Evolutionary conservation across 2,329 filamentous ascomycete species (phyloP).

Genomic region (Didymella pomorum): DNA sequence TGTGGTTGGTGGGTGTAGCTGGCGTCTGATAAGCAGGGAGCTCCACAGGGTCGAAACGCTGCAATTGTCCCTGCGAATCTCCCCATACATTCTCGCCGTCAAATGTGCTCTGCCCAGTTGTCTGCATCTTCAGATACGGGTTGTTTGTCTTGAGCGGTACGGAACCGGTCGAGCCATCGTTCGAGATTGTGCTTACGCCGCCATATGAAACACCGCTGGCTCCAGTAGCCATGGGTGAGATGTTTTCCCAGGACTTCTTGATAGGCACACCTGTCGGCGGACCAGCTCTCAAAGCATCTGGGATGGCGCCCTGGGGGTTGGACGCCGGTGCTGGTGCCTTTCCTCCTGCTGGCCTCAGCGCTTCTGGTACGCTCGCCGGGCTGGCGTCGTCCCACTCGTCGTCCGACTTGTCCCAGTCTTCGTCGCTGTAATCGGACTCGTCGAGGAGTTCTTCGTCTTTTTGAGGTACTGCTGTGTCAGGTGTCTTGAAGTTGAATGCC

Average conservation of each 20-base stretch:
- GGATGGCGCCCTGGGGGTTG: constrained; percentile 30
- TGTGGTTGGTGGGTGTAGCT: constrained; percentile 46
- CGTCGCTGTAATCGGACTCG: constrained; percentile 44
- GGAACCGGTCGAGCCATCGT: constrained; percentile 36
- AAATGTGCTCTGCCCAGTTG: constrained; percentile 47
- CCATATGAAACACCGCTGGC: constrained; percentile 41
- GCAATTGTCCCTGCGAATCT: constrained; percentile 36
- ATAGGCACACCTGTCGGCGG: constrained; percentile 44
- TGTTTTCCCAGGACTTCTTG: constrained; percentile 40
- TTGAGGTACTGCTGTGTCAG: constrained; percentile 33
- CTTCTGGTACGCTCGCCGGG: constrained; percentile 44
- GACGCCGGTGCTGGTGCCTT: constrained; percentile 33
- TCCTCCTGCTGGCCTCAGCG: constrained; percentile 47
- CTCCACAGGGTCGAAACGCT: constrained; percentile 50
- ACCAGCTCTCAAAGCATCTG: constrained; percentile 43
- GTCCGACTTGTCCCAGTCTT: constrained; percentile 51
- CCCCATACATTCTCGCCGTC: constrained; percentile 53
- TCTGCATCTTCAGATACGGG: constrained; percentile 53
- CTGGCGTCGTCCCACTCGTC: constrained; percentile 46
- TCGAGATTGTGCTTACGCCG: constrained; percentile 42
- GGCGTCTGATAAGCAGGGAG: constrained; percentile 54
- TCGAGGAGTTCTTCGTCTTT: constrained; percentile 34
- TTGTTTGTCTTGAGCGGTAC: constrained; percentile 54
- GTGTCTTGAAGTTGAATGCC: constrained; percentile 51
- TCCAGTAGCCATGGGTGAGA: constrained; percentile 42